phyloP scores from a whole-genome alignment of 2,329 filamentous ascomycete species.

The Sarocladiaceae sp. region DNA sequence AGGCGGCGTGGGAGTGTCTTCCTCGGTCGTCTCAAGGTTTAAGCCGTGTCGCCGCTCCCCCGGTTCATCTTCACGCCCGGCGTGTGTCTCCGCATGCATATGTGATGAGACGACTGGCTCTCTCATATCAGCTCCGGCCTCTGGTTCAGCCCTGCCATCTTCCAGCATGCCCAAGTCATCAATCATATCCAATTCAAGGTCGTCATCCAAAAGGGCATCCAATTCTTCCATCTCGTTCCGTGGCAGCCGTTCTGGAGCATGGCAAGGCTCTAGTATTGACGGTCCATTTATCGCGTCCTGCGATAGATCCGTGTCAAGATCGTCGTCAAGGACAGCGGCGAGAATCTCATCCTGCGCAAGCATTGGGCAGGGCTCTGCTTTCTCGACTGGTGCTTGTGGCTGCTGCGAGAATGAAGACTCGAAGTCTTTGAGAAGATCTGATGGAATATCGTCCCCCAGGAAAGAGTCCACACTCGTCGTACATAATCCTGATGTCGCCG shows the following conservation, averaged over 20 bases:
- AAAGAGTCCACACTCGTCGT: not conserved
- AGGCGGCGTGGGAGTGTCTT: not conserved
- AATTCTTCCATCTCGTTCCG: not conserved
- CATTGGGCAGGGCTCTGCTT: not conserved
- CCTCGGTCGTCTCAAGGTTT: not conserved
- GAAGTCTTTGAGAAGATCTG: not conserved
- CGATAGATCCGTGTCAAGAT: conserved; percentile 16
- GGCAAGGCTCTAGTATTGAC: not conserved
- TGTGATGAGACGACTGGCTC: too few species aligned
- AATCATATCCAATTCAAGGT: not conserved
- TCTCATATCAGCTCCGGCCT: too few species aligned
- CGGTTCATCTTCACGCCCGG: too few species aligned
- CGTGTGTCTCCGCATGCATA: too few species aligned
- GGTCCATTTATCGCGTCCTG: not conserved
- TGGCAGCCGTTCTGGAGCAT: not conserved
- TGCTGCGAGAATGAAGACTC: not conserved
- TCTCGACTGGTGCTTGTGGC: not conserved
- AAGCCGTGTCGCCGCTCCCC: too few species aligned
- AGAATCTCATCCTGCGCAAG: not conserved
- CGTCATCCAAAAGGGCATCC: not conserved
- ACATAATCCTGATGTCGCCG: too few species aligned
- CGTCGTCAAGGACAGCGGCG: conserved; percentile 11
- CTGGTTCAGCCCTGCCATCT: not conserved
- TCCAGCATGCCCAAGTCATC: not conserved
- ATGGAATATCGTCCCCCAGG: not conserved